Evolutionary conservation across 495 filamentous ascomycete species (phyloP), one percentile per base, ranked within the genome.

Genomic region (Penicillium cataractarum): DNA sequence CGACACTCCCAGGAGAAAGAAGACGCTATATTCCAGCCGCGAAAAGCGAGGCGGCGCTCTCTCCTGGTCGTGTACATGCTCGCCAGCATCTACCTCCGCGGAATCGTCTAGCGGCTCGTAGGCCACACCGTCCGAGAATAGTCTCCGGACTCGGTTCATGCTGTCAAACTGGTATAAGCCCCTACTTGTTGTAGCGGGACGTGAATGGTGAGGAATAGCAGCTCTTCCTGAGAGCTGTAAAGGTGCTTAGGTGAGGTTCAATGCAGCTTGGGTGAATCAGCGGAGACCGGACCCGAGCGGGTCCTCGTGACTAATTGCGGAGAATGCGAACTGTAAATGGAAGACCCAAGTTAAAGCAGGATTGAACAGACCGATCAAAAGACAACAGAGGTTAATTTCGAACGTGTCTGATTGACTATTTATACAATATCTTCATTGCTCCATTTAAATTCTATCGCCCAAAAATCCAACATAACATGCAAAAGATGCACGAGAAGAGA

Each of bases 1-100:
- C 22, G 93, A 89, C 19, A 96, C 80, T 50, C 95, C 95, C 22
- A 97, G 82, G n/a, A 97, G 75, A 58, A 89, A 76, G 73, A 97
- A 99, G 57, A 97, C 84, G 54, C 73, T 77, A 79, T 99, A 99
- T 70, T 94, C 89, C 48, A 92, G 72, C 83, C 86, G 89, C 53
- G 89, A 91, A 75, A 92, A 91, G n/a, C 79, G 80, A 60, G 69
- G 22, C 24, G 12, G 57, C 22, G 63, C 57, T 52, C 29, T 67
- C 27, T 17, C 48, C 35, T 56, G 40, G n/a, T 62, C 24, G 46
- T 69, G 44, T 58, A 33, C 44, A 32, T 51, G 27, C 44, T 67
- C 65, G 50, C 70, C 69, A 57, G 65, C 72, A 31, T 76, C 80
- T 6, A 71, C 66, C 51, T 74, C 76, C 27, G 64, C 68, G 6